Percentiles rank a stretch among this genome's conserved stretches.
Conservation (phyloP, 2,329 filamentous ascomycete species). For the Phyllosticta capitalensis region DNA sequence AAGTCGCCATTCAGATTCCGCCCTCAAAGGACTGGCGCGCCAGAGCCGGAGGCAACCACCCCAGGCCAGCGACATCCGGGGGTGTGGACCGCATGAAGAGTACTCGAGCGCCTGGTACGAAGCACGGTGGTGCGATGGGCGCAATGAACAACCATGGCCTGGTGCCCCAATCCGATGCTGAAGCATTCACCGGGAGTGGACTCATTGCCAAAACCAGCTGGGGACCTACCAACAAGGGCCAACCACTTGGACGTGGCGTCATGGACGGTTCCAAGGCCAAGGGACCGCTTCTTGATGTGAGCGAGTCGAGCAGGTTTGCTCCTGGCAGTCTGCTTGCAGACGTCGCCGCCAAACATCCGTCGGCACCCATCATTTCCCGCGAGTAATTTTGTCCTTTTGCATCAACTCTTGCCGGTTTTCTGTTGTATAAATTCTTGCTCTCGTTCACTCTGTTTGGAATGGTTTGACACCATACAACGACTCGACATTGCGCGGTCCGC, state of each 20-base stretch:
- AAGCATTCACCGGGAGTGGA: conserved; percentile 37
- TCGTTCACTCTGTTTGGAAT: neutral
- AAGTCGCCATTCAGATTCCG: conserved; percentile 33
- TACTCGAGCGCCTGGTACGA: conserved; percentile 24
- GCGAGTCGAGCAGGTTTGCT: conserved; percentile 33
- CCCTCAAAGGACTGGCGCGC: conserved; percentile 37
- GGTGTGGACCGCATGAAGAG: conserved; percentile 19
- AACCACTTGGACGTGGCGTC: conserved; percentile 33
- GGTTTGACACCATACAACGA: neutral
- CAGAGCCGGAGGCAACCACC: conserved; percentile 21
- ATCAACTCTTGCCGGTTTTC: neutral
- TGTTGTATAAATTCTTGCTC: neutral
- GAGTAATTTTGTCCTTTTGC: conserved; percentile 19
- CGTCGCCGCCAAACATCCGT: conserved; percentile 23
- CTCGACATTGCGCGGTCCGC: neutral
- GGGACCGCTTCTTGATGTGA: conserved; percentile 37
- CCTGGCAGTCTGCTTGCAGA: conserved; percentile 40
- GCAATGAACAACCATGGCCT: conserved; percentile 8
- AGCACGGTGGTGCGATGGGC: conserved; percentile 20
- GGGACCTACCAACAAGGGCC: conserved; percentile 26
- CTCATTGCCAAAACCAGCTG: conserved; percentile 32
- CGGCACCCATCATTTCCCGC: conserved; percentile 30
- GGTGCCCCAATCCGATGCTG: conserved; percentile 22
- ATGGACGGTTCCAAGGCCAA: conserved; percentile 36
- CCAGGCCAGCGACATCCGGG: conserved; percentile 24